Base-by-base conservation (phyloP, 345 rosid genomes). In the Lepidium sativum region DNA sequence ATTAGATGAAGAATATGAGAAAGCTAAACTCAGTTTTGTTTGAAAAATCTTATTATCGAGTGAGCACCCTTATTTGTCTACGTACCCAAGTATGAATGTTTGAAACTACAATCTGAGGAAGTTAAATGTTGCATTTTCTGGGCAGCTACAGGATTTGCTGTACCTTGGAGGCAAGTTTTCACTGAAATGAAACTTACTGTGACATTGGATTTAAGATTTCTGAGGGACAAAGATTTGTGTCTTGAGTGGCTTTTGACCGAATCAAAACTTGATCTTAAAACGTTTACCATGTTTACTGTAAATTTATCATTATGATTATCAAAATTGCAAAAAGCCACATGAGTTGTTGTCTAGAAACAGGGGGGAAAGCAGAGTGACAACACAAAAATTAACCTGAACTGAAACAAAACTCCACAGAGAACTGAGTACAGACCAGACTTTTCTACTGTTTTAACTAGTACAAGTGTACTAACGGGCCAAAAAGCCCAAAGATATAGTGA, bases 251-350 rank as follows among this genome's bases (percentile, higher is more conserved):
- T 55, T 6, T 20, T 21, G 9, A 23, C 18, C 61, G n/a, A 20
- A 37, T 29, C 18, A 37, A 3, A 14, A 51, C 56, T 52, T 31
- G 38, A 31, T 51, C 38, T 29, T 16, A 32, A 32, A 53, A 33
- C 25, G 2, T 53, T 53, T 0, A 60, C 34, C 33, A 61, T 2
- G 13, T 21, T 12, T n/a, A 14, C 16, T 14, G 12, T 37, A 23
- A 48, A 37, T 6, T 10, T 7, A 4, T 54, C 39, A 53, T 63
- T 38, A 49, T 38, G 47, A 37, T 50, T 23, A 52, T 63, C 80
- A 80, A 84, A 75, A 80, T 71, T 72, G 80, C 75, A 73, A 50
- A 17, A 23, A 61, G 56, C 23, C 49, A 58, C 45, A 51, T 39
- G 60, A 54, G 52, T 53, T 41, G 14, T 64, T 57, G 76, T 68